Evolutionary conservation across 192 early-diverging fungal species (phyloP).

Genomic region (Podila horticola): DNA sequence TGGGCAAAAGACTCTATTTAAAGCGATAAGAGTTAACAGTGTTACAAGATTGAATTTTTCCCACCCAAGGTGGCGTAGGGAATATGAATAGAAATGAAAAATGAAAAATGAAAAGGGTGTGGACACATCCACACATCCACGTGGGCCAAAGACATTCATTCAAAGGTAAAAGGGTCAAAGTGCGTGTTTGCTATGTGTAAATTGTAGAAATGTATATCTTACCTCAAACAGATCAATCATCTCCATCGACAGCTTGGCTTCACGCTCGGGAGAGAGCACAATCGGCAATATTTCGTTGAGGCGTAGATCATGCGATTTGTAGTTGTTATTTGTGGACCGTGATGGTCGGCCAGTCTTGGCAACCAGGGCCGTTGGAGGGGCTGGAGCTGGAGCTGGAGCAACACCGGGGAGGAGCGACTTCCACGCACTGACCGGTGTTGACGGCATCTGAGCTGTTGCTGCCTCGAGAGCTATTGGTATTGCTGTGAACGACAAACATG

Average conservation of each 20-base stretch:
- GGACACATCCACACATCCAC: background rate
- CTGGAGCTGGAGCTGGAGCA: background rate
- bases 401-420: background rate
- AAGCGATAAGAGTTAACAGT: background rate
- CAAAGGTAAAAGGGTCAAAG: background rate
- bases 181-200: background rate
- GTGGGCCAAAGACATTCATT: background rate
- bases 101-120: background rate
- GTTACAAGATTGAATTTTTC: background rate
- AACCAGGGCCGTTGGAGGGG: background rate
- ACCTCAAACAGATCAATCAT: constrained; percentile 68
- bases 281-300: constrained; percentile 33
- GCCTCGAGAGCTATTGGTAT: background rate
- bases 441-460: background rate
- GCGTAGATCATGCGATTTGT: constrained; percentile 14
- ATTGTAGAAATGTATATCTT: background rate
- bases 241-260: constrained; percentile 64
- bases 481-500: background rate
- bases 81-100: background rate
- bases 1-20: constrained; percentile 65
- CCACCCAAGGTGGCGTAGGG: background rate
- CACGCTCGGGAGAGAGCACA: constrained; percentile 33
- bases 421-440: background rate
- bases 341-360: background rate
- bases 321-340: background rate